Percentiles rank a stretch among this genome's conserved stretches.
Conservation (phyloP, 2,329 filamentous ascomycete species). For the Colletotrichum gloeosporioides region DNA sequence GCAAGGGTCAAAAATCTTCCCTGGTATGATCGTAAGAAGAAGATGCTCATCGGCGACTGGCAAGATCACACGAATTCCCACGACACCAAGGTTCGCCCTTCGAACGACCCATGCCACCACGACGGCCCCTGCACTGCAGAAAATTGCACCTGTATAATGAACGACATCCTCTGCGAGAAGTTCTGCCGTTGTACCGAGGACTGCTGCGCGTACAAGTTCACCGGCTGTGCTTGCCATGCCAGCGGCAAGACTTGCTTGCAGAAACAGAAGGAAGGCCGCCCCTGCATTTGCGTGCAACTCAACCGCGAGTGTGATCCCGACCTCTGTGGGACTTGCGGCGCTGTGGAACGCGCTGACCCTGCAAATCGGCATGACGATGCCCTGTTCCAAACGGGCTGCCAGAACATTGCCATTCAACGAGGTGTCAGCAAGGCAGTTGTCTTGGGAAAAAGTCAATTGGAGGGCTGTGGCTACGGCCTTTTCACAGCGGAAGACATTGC, state of each 20-base stretch:
- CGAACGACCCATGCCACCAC: slow-evolving; percentile 72
- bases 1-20: slow-evolving; percentile 49
- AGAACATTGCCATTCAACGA: slow-evolving; percentile 76
- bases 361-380: slow-evolving; percentile 65
- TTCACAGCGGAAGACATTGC: slow-evolving; percentile 73
- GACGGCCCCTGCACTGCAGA: slow-evolving; percentile 67
- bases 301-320: slow-evolving; percentile 84
- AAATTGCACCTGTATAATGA: slow-evolving; percentile 67
- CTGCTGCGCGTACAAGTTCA: slow-evolving; percentile 67
- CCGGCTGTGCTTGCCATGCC: slow-evolving; percentile 68
- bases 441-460: slow-evolving; percentile 73
- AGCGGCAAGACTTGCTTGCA: slow-evolving; percentile 64
- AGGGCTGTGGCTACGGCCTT: slow-evolving; percentile 74
- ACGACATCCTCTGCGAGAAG: slow-evolving; percentile 73
- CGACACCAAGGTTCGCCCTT: slow-evolving; percentile 60
- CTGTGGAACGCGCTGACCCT: slow-evolving; percentile 71
- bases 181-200: slow-evolving; percentile 69
- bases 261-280: slow-evolving; percentile 58
- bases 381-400: slow-evolving; percentile 65
- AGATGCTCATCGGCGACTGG: slow-evolving; percentile 60
- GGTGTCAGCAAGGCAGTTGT: slow-evolving; percentile 69
- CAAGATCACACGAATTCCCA: slow-evolving; percentile 60
- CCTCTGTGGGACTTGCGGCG: slow-evolving; percentile 75
- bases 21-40: slow-evolving; percentile 64
- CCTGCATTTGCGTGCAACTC: slow-evolving; percentile 74